Evolutionary conservation across 768 basidiomycete genomes (phyloP).

Genomic region (Cystobasidium tubakii): DNA sequence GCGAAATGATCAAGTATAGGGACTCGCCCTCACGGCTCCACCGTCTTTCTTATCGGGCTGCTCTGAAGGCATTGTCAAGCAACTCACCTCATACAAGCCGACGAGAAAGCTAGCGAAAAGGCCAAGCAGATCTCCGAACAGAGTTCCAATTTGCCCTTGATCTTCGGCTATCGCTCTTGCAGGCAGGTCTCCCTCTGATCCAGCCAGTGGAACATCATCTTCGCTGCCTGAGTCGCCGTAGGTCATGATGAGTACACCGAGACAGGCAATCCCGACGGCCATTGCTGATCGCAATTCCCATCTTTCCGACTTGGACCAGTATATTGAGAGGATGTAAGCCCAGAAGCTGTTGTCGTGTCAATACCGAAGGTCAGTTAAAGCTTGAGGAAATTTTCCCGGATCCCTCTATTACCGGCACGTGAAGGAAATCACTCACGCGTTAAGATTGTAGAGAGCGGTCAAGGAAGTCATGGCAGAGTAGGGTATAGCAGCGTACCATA

Average conservation of each 20-base stretch:
- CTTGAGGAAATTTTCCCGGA: no score
- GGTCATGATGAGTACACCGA: conserved; percentile 72
- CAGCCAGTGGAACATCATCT: conserved; percentile 18
- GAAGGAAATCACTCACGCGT: conserved; percentile 13
- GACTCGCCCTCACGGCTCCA: no score
- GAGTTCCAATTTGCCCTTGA: conserved; percentile 40
- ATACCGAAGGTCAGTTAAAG: no score
- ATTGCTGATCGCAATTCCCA: conserved; percentile 63
- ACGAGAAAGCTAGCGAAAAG: conserved; percentile 38
- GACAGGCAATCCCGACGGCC: conserved; percentile 71
- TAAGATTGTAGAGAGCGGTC: conserved; percentile 37
- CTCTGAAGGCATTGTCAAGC: no score
- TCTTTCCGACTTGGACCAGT: conserved; percentile 52
- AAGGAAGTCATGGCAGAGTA: conserved; percentile 35
- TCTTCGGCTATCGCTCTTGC: conserved; percentile 13
- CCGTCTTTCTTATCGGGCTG: no score
- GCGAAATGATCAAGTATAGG: no score
- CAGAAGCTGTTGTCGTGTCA: conserved; percentile 56
- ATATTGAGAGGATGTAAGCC: conserved; percentile 75
- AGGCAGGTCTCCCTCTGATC: conserved; percentile 47
- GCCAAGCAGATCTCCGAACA: conserved; percentile 40
- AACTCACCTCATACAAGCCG: conserved; percentile 41
- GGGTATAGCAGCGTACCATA: conserved; percentile 41
- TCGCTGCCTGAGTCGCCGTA: conserved; percentile 55
- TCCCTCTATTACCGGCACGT: background rate